phyloP scores from a whole-genome alignment of 2,329 filamentous ascomycete species.

The Hypoxylon sp. region DNA sequence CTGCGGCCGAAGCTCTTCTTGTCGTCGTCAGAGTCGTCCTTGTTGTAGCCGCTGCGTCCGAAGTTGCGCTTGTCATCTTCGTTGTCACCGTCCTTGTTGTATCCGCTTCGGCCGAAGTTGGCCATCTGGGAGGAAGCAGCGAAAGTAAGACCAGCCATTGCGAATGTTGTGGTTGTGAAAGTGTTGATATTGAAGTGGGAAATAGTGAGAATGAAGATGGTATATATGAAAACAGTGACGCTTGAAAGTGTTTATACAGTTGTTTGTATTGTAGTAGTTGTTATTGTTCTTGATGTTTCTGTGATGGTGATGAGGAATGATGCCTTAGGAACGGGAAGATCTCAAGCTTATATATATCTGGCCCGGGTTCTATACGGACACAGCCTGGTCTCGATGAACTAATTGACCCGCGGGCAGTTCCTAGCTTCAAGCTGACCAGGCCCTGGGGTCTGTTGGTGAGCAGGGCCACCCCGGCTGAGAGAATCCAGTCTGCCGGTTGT shows the following conservation, averaged over 20 bases:
- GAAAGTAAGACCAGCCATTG: constrained; percentile 58
- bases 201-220: not conserved
- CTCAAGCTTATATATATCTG: constrained; percentile 50
- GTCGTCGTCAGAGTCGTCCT: constrained; percentile 50
- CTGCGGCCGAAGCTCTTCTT: constrained; percentile 47
- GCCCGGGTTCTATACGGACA: constrained; percentile 19
- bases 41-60: constrained; percentile 56
- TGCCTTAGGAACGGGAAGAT: constrained; percentile 43
- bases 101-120: constrained; percentile 63
- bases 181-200: constrained; percentile 2
- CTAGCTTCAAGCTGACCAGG: constrained; percentile 30
- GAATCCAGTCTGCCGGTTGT: constrained; percentile 34
- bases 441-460: constrained; percentile 19
- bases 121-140: constrained; percentile 54
- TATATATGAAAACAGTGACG: constrained; percentile 18
- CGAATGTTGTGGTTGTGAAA: constrained; percentile 41
- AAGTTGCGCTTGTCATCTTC: constrained; percentile 56
- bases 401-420: constrained; percentile 26
- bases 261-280: constrained; percentile 29
- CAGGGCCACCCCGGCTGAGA: constrained; percentile 28
- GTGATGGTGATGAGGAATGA: constrained; percentile 28
- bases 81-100: constrained; percentile 62
- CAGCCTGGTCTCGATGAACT: constrained; percentile 20
- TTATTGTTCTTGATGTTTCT: constrained; percentile 44
- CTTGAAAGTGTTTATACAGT: constrained; percentile 34